Base-by-base conservation (phyloP, 441 rosid genomes). In the Euphorbia celastroides region DNA sequence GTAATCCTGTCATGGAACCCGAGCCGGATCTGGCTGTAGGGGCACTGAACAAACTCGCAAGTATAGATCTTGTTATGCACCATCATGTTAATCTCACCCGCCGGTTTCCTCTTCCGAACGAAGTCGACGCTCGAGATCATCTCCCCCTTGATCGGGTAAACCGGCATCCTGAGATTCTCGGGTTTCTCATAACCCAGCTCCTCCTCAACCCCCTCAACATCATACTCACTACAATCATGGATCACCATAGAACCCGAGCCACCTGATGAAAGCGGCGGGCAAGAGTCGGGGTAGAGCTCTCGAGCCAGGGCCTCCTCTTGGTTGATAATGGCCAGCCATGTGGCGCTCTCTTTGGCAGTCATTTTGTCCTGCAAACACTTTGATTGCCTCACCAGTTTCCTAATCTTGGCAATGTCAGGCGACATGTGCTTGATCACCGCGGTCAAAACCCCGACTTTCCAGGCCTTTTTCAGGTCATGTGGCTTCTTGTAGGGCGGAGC, bases 401-500 rank as follows among this genome's bases (percentile, higher is more conserved):
- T 77, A 67, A 94, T 89, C 84, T 83, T 82, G 50, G 78, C 80
- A 65, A 89, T 84, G 46, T 89, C 88, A 3, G 94, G 86, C 26
- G 84, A 83, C 92, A 94, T 86, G 54, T 94, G 99, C 81, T 82
- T 89, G 59, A 91, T 88, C 11, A 94, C 89, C 8, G 92, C 92
- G 0, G 96, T 84, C 44, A 94, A 79, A 16, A 93, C 89, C 60
- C 97, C 89, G 32, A 91, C 95, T 74, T 93, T 93, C 96, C 95
- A 90, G 1, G 90, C 76, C 76, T 91, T 93, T 80, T 93, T 93
- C 74, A 93, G 84, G 69, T 91, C 99, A 75, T 91, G 99, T 67
- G 97, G 99, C 79, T 91, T 93, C 93, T 89, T 93, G 80, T 93
- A 93, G 62, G 97, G 97, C 9, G 96, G 99, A 51, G 92, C 71